These are phyloP conservation scores for Asterophora parasitica DNA, from an alignment of 768 basidiomycete species.

Conservation along the genomic window DNA sequence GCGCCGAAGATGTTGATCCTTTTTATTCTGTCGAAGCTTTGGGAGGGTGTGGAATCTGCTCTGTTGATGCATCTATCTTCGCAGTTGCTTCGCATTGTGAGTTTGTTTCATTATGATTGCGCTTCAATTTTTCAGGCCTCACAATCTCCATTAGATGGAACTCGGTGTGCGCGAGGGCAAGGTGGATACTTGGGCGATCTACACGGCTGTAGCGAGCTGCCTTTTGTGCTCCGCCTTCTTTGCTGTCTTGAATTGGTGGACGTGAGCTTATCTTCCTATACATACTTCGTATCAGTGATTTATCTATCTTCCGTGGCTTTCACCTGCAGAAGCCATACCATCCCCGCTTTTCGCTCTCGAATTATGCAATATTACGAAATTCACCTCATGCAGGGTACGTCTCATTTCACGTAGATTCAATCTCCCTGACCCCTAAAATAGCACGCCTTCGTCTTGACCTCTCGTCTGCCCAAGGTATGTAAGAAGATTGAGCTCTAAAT, in stretches of 20 bases:
- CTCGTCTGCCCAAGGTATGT: conserved; percentile 21
- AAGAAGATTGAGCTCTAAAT: background rate
- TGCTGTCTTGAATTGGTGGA: conserved; percentile 20
- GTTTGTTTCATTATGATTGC: background rate
- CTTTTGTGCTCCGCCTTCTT: conserved; percentile 16
- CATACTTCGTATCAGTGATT: too few species aligned
- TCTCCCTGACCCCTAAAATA: background rate
- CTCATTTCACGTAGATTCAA: background rate
- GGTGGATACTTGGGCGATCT: conserved; percentile 15
- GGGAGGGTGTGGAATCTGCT: conserved; percentile 20
- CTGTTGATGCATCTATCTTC: conserved; percentile 23
- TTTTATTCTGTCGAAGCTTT: conserved; percentile 20
- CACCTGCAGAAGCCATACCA: conserved; percentile 7
- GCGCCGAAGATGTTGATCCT: conserved; percentile 18
- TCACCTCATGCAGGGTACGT: conserved; percentile 23
- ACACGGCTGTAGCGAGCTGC: conserved; percentile 14
- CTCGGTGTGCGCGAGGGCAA: conserved; percentile 16
- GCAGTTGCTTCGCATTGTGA: conserved; percentile 18
- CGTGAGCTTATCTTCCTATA: conserved; percentile 14
- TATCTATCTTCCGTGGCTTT: background rate
- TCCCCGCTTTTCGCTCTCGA: conserved; percentile 13
- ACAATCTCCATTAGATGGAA: conserved; percentile 18
- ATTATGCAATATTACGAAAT: conserved; percentile 23
- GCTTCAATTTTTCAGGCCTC: background rate
- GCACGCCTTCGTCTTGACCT: conserved; percentile 21